Conservation (phyloP, 2,329 filamentous ascomycete genomes). For the Penicillium sp. region DNA sequence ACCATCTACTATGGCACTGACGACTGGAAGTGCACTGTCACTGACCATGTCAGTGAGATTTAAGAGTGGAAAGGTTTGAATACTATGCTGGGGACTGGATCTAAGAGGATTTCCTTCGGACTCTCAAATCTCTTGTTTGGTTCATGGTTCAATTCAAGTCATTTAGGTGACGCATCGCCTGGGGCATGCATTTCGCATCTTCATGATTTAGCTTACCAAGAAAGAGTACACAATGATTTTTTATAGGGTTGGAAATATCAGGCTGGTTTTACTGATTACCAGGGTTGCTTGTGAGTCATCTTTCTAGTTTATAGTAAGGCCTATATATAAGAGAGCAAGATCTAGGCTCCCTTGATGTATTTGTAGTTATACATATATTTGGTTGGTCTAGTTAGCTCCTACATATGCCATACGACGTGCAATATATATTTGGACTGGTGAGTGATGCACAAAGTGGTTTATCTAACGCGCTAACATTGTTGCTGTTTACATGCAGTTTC, state of each 20-base stretch:
- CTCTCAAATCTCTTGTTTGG: background rate
- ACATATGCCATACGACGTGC: too few relatives aligned
- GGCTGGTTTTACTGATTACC: too few relatives aligned
- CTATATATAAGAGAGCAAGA: background rate
- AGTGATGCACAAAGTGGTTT: background rate
- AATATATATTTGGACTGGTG: background rate
- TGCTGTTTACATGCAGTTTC: conserved; percentile 2
- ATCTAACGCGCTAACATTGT: background rate
- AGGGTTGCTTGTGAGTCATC: background rate
- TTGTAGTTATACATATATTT: background rate
- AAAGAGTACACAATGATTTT: background rate
- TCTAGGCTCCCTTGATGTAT: background rate
- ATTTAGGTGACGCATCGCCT: background rate
- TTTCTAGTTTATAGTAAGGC: background rate
- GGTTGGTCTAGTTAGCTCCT: too few relatives aligned
- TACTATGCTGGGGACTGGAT: background rate
- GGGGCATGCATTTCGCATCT: background rate
- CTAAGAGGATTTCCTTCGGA: background rate
- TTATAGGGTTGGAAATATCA: background rate
- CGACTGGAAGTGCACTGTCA: background rate
- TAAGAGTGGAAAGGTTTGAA: background rate
- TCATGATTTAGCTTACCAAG: background rate
- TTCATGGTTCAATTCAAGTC: background rate
- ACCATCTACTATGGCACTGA: background rate
- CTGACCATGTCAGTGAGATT: background rate